phyloP scores from a whole-genome alignment of 78 protist species.

The Chrysochromulina tobinii region DNA sequence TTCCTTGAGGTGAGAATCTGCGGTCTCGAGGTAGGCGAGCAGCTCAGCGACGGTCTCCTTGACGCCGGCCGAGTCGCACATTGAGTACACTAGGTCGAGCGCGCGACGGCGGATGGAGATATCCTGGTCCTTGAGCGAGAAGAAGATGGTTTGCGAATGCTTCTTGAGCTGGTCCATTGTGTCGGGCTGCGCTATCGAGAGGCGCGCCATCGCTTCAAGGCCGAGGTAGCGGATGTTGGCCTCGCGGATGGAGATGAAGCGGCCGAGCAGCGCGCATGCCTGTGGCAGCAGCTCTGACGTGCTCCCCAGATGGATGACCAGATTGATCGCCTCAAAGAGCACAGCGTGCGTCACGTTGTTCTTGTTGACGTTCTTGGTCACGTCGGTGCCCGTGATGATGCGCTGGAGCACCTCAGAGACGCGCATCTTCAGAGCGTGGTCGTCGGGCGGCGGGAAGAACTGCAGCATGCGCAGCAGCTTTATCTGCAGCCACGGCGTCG shows the following conservation, averaged over 20 bases:
- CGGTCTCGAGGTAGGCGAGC: slow-evolving; percentile 73
- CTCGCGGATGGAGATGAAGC: slow-evolving; percentile 82
- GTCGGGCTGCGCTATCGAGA: slow-evolving; percentile 16
- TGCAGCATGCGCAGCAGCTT: slow-evolving; percentile 89
- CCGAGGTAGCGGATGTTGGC: slow-evolving; percentile 91
- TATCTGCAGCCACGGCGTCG: slow-evolving; percentile 95
- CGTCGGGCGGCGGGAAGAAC: slow-evolving; percentile 79
- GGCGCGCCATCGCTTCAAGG: slow-evolving; percentile 73
- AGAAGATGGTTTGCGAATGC: slow-evolving; percentile 48
- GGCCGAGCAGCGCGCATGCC: slow-evolving; percentile 61
- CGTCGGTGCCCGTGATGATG: slow-evolving; percentile 73
- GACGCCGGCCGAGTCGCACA: slow-evolving; percentile 81
- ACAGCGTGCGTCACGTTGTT: slow-evolving; percentile 87
- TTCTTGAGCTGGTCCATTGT: slow-evolving; percentile 19
- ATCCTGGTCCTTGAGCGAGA: slow-evolving; percentile 51
- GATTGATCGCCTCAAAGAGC: slow-evolving; percentile 88
- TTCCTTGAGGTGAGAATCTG: slow-evolving; percentile 83
- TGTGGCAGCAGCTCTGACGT: neutral
- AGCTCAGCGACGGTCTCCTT: slow-evolving; percentile 82
- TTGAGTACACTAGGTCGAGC: slow-evolving; percentile 89
- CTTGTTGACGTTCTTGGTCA: slow-evolving; percentile 73
- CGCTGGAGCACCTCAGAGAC: slow-evolving; percentile 49
- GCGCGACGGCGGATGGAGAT: slow-evolving; percentile 84
- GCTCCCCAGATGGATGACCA: slow-evolving; percentile 65
- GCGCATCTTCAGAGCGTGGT: neutral